Evolutionary conservation across 2,329 filamentous ascomycete genomes (phyloP), one percentile per base, ranked within the genome.

Genomic region (Ophiocordyceps camponoti-floridani): DNA sequence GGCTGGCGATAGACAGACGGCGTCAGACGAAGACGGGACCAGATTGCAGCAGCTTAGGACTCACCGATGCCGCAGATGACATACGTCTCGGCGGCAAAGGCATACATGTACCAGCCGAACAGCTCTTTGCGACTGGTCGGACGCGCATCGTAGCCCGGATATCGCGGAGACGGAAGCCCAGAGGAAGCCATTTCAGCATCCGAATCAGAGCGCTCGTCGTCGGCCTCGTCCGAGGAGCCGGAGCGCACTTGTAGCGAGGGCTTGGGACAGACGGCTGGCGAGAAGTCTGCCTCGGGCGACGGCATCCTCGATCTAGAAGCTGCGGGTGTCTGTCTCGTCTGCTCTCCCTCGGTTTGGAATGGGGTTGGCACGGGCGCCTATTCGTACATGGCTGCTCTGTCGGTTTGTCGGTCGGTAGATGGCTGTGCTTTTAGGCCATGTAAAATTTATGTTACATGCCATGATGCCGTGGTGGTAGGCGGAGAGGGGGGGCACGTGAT

Each of bases 81-180:
- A 60, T 95, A 96, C 45, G 93, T 89, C 66, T 98, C 91, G 18
- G 89, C 87, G 23, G 91, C 91, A 71, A 94, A 96, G 40, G 84
- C 84, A 67, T 96, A 96, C 59, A 82, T 82, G 63, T 96, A 98
- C 84, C 93, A 98, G 53, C 89, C 91, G 37, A 79, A 70, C 48
- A 96, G 73, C 72, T 98, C 91, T 62, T 83, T 89, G 53, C 66
- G 67, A 60, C 84, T 94, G 10, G 91, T 96, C 45, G 83, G 75
- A n/a, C 89, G 74, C 23, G 79, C 84, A 62, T 98, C 91, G 60
- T 96, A 86, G 49, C 84, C 86, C 2, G 72, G 70, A 60, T 93
- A 94, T 46, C 75, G 70, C 45, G 75, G 61, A 47, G 13, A 19
- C n/a, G 28, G 28, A 8, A 30, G 2, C 28, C 28, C 28, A 12